Base-by-base conservation (phyloP, 257 asterid species). In the Solanum piurae region DNA sequence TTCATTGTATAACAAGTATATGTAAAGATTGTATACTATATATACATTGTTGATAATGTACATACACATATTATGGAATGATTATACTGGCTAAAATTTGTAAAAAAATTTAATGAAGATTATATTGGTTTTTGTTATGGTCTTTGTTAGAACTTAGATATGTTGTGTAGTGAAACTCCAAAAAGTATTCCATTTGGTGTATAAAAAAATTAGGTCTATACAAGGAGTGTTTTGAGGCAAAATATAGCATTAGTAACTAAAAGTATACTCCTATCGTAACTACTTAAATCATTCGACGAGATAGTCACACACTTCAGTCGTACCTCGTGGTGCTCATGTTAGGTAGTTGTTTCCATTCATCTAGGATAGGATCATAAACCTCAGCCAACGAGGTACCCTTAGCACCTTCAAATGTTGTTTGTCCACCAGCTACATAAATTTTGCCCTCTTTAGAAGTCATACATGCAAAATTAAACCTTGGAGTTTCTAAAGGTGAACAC, bases 391-490 rank as follows among this genome's bases (percentile, higher is more conserved):
- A 92, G 8, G 92, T 90, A 11, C 98, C 98, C 87, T 84, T 91
- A 14, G 94, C 95, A 46, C 88, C 74, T 8, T 89, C 93, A 42
- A 89, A 25, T 9, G 88, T 64, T 73, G 79, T 87, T 38, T 94
- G 94, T 10, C 96, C 94, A 1, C 96, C 97, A 0, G 96, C 98
- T 0, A 92, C 93, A 9, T 79, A 94, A 27, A 95, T 93, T 75
- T 85, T 91, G 52, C 76, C 82, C 72, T 87, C 85, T 64, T 68
- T 34, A 1, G 94, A 92, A 0, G 94, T 18, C 44, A 72, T 89
- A 91, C 96, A 93, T 1, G 95, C 98, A 33, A 95, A 95, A 84
- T 88, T 88, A 58, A 88, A 93, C 73, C 95, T 88, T 0, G 98
- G 89, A 2, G 76, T 80, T n/a, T 66, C 77, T 93, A 95, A 87